Conservation (phyloP, 148 eudicot species). For the Camellia japonica region DNA sequence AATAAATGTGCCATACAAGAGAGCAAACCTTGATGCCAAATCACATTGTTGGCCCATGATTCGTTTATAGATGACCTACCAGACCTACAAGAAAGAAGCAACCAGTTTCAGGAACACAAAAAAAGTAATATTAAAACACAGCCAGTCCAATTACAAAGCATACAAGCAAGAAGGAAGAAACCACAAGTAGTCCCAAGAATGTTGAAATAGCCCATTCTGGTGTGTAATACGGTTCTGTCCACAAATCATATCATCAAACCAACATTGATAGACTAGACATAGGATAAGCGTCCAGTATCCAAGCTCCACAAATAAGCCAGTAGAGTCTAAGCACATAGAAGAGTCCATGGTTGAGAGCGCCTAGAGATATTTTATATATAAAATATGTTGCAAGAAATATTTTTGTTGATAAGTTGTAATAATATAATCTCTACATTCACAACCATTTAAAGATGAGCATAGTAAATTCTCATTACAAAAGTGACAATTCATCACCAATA, state of each 20-base stretch:
- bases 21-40: conserved; percentile 69
- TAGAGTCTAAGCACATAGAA: not conserved
- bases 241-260: not conserved
- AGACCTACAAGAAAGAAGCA: conserved; percentile 41
- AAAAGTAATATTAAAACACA: not conserved
- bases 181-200: not conserved
- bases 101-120: not conserved
- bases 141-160: not conserved
- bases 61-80: conserved; percentile 70
- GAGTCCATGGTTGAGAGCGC: no score
- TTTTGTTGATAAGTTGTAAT: no score
- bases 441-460: no score
- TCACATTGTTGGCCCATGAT: conserved; percentile 64
- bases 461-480: no score
- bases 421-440: no score
- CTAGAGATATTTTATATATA: no score
- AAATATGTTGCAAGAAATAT: no score
- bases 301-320: not conserved
- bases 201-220: not conserved
- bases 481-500: no score
- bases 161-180: not conserved
- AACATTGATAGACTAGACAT: not conserved
- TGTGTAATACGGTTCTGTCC: not conserved
- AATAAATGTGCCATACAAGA: not conserved
- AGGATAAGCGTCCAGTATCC: not conserved